Conservation (phyloP, 345 rosid genomes). For the Cardamine resedifolia region DNA sequence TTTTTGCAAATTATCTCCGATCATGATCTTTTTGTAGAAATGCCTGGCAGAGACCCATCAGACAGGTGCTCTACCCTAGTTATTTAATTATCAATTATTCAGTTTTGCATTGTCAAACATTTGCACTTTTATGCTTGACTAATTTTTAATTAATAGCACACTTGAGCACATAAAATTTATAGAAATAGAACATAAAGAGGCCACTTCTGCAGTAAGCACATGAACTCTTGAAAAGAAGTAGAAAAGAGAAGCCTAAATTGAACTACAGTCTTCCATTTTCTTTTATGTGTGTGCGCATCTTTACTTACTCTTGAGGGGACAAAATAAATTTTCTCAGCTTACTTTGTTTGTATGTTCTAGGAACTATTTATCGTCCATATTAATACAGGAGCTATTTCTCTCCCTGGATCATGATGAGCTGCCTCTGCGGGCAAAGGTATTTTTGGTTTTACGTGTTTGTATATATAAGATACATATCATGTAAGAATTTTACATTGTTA, state of each 20-base stretch:
- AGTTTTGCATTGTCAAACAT: slow-evolving; percentile 17
- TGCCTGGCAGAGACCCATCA: slow-evolving; percentile 99
- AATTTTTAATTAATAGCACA: background rate
- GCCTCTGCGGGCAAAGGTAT: slow-evolving; percentile 87
- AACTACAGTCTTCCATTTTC: slow-evolving; percentile 9
- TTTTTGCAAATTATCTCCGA: slow-evolving; percentile 94
- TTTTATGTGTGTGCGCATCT: slow-evolving; percentile 1
- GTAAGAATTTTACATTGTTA: slow-evolving; percentile 20
- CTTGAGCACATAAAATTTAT: slow-evolving; percentile 12
- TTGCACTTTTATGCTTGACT: background rate
- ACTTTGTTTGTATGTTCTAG: slow-evolving; percentile 52
- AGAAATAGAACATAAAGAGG: slow-evolving; percentile 1
- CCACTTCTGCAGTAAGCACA: slow-evolving; percentile 25
- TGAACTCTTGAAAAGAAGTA: slow-evolving; percentile 7
- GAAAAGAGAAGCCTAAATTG: slow-evolving; percentile 17
- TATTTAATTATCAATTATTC: slow-evolving; percentile 2
- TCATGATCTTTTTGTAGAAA: slow-evolving; percentile 98
- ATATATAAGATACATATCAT: slow-evolving; percentile 22
- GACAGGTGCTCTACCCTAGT: slow-evolving; percentile 60
- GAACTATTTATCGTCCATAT: slow-evolving; percentile 94
- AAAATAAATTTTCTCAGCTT: slow-evolving; percentile 29
- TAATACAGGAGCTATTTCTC: slow-evolving; percentile 94
- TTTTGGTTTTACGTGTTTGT: slow-evolving; percentile 8
- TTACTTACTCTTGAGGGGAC: background rate
- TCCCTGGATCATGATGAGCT: slow-evolving; percentile 98